Evolutionary conservation across 2,329 filamentous ascomycete species (phyloP).

Genomic region (Aphanocladium album): DNA sequence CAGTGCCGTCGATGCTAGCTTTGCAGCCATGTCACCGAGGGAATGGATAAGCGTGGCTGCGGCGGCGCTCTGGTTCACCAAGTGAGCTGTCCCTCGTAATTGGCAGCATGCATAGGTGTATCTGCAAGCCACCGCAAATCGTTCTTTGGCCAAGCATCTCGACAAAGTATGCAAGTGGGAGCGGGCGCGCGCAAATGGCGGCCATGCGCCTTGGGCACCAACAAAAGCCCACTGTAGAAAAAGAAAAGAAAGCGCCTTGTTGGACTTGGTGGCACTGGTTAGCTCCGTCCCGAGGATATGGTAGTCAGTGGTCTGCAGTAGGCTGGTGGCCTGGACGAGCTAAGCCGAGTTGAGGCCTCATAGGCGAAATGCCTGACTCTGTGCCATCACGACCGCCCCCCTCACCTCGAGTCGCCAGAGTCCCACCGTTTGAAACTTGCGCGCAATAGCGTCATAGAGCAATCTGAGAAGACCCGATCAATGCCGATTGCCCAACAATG

Average conservation of each 20-base stretch:
- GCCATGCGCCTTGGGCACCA: conserved; percentile 5
- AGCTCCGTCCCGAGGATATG: conserved; percentile 1
- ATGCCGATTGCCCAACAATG: neutral
- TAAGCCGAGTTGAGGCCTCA: conserved; percentile 5
- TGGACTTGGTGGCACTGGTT: neutral
- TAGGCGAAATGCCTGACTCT: conserved; percentile 10
- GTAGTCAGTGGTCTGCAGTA: neutral
- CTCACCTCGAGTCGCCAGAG: neutral
- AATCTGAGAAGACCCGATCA: neutral
- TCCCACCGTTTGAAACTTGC: neutral
- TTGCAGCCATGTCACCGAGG: conserved; percentile 8
- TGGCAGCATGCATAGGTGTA: neutral
- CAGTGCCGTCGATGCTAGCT: neutral
- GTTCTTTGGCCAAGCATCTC: neutral
- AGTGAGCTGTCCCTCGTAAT: neutral
- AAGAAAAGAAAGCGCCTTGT: neutral
- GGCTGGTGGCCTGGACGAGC: neutral
- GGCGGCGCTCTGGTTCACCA: neutral
- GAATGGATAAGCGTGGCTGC: neutral
- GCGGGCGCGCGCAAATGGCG: neutral
- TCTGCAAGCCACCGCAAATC: conserved; percentile 10
- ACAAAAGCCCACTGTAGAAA: neutral
- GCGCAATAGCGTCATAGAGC: neutral
- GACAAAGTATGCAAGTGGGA: neutral
- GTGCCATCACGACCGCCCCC: neutral